Conservation (phyloP, 352 stramenopile genomes). For the Lagenidium sp. region DNA sequence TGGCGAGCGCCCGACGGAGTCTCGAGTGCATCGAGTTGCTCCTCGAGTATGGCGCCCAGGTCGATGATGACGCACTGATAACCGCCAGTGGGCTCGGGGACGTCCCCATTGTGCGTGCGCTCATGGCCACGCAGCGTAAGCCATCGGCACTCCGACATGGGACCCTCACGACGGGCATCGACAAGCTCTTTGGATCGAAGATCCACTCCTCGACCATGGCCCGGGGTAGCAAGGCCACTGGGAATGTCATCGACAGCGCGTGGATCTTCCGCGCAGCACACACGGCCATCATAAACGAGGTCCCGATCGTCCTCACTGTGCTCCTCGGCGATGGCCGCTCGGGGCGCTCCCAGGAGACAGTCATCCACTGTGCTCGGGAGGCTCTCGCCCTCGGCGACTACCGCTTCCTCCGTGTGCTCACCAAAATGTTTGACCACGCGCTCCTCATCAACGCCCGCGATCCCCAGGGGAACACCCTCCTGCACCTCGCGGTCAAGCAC, state of each 20-base stretch:
- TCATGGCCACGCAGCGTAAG: constrained; percentile 10
- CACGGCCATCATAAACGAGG: constrained; percentile 32
- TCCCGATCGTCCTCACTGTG: constrained; percentile 27
- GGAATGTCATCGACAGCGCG: constrained; percentile 22
- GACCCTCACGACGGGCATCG: not conserved
- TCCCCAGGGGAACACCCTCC: constrained; percentile 35
- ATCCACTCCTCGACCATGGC: not conserved
- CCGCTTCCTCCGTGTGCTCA: constrained; percentile 40
- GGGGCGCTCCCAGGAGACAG: constrained; percentile 14
- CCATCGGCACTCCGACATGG: not conserved
- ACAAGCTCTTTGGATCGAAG: not conserved
- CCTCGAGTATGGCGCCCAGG: constrained; percentile 41
- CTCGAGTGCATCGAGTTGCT: constrained; percentile 41
- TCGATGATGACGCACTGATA: constrained; percentile 57
- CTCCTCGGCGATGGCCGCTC: constrained; percentile 43
- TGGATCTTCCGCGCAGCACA: constrained; percentile 34
- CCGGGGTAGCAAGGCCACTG: constrained; percentile 11
- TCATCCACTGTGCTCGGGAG: constrained; percentile 39
- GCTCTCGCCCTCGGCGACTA: constrained; percentile 34
- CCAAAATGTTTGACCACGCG: constrained; percentile 29
- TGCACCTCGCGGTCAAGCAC: constrained; percentile 55
- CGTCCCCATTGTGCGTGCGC: constrained; percentile 22
- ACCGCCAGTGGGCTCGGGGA: constrained; percentile 29
- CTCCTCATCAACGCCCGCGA: constrained; percentile 36
- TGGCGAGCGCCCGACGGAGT: constrained; percentile 36